Evolutionary conservation across 2,329 filamentous ascomycete species (phyloP), one percentile per base, ranked within the genome.

Genomic region (Ascochyta koolunga): DNA sequence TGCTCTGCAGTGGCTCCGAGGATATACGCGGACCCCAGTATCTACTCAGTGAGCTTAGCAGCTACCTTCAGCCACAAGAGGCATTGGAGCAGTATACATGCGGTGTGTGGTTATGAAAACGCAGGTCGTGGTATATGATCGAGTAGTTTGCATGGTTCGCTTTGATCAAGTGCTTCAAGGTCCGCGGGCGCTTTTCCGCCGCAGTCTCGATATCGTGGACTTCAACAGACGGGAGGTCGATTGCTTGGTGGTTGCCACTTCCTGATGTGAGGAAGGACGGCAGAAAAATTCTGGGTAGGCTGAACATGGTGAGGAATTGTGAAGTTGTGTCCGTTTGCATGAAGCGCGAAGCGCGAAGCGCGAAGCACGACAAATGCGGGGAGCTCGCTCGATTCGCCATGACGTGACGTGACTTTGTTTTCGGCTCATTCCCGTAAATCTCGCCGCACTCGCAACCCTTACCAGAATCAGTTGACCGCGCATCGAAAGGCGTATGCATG

Each of bases 61-160:
- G 52, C 52, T 32, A 67, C 56, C 59, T 65, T 56, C 56, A 64
- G 54, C 45, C 47, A 7, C 51, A 54, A n/a, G 52, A 39, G 46
- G 52, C 50, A 50, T 52, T 50, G 42, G 61, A 60, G 56, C 44
- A 58, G 68, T 80, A 56, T 76, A 86, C 83, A 76, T 96, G 92
- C 33, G 91, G 83, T 65, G 88, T 81, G 76, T 96, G 90, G 69
- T 98, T 98, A 77, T 95, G 86, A 66, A 87, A 95, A 58, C 83
- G 79, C 4, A 89, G 79, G 47, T 89, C 73, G 71, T 93, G 86
- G 73, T 90, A 95, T 49, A 96, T 77, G 62, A 98, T 87, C 27
- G 91, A 86, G 76, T 96, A 85, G 71, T 95, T 96, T 62, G 88
- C 88, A 77, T 99, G 95, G 73, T 98, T 98, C 46, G 93, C 88